These are phyloP conservation scores for Sonneratia alba DNA, from an alignment of 345 rosid species.

Conservation along the genomic window DNA sequence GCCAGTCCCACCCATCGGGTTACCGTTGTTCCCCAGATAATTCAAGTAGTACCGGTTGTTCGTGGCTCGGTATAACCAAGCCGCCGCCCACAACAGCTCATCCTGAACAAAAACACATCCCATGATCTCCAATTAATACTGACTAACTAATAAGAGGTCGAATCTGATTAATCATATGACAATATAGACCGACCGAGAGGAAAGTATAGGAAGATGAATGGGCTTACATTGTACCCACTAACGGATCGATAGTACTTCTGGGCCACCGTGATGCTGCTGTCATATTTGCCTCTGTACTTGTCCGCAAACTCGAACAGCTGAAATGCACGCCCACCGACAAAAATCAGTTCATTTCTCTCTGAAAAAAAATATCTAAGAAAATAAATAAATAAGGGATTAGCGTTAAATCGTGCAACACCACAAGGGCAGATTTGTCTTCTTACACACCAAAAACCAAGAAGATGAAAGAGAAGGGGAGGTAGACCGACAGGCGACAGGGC, in stretches of 20 bases:
- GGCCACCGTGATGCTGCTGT: slow-evolving; percentile 20
- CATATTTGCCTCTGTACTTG: slow-evolving; percentile 22
- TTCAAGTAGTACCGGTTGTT: slow-evolving; percentile 15
- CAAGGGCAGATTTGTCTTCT: background rate
- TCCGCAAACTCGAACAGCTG: slow-evolving; percentile 25
- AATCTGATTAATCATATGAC: background rate
- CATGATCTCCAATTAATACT: background rate
- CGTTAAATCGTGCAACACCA: background rate
- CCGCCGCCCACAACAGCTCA: slow-evolving; percentile 33
- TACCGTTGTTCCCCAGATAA: slow-evolving; percentile 22
- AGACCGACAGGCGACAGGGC: background rate
- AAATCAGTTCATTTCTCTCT: background rate
- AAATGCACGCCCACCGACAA: background rate
- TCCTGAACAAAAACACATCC: slow-evolving; percentile 15
- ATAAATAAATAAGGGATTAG: background rate
- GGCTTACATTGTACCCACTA: slow-evolving; percentile 20
- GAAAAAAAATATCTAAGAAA: background rate
- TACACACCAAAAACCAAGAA: background rate
- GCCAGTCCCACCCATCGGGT: slow-evolving; percentile 19
- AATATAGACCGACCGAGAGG: too few species aligned
- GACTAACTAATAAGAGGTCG: too few species aligned
- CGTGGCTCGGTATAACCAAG: slow-evolving; percentile 23
- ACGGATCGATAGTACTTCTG: slow-evolving; percentile 18
- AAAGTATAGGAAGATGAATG: background rate
- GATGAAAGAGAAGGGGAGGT: background rate